phyloP scores from a whole-genome alignment of 371 early-diverging fungal species.

The Mortierella sp. region DNA sequence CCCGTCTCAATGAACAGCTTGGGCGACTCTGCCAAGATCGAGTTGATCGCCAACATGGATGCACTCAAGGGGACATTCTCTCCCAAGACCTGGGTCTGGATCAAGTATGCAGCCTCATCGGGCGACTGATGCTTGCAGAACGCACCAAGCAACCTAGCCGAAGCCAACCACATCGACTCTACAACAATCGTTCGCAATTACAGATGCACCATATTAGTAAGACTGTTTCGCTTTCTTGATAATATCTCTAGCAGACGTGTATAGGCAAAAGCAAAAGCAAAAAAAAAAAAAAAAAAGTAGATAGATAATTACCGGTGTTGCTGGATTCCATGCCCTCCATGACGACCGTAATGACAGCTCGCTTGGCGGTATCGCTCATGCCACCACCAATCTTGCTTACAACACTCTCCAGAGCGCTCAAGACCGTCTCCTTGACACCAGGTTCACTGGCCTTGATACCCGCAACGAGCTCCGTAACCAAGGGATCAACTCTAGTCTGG shows the following conservation, averaged over 20 bases:
- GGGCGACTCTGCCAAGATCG: constrained; percentile 61
- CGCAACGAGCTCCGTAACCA: constrained; percentile 83
- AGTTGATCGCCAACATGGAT: constrained; percentile 59
- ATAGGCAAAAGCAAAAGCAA: neutral
- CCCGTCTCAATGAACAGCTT: constrained; percentile 55
- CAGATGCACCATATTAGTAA: no score
- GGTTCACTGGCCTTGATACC: constrained; percentile 74
- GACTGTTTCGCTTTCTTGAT: neutral
- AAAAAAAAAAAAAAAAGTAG: neutral
- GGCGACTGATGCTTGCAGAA: constrained; percentile 59
- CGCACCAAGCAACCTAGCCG: constrained; percentile 63
- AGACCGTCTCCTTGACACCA: constrained; percentile 70
- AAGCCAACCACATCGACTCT: constrained; percentile 55
- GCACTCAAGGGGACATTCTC: constrained; percentile 55
- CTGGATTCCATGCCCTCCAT: constrained; percentile 58
- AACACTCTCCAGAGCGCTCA: constrained; percentile 71
- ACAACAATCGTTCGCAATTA: neutral
- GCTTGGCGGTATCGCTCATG: constrained; percentile 70
- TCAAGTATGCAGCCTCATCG: constrained; percentile 55
- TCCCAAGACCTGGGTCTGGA: constrained; percentile 55
- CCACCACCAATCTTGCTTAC: constrained; percentile 65
- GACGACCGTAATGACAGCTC: constrained; percentile 62
- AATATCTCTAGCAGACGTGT: neutral
- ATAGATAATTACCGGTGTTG: constrained; percentile 47
- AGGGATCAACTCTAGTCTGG: constrained; percentile 88